Evolutionary conservation across 2,329 filamentous ascomycete genomes (phyloP), one percentile per base, ranked within the genome.

Genomic region (Orbilia oligospora): DNA sequence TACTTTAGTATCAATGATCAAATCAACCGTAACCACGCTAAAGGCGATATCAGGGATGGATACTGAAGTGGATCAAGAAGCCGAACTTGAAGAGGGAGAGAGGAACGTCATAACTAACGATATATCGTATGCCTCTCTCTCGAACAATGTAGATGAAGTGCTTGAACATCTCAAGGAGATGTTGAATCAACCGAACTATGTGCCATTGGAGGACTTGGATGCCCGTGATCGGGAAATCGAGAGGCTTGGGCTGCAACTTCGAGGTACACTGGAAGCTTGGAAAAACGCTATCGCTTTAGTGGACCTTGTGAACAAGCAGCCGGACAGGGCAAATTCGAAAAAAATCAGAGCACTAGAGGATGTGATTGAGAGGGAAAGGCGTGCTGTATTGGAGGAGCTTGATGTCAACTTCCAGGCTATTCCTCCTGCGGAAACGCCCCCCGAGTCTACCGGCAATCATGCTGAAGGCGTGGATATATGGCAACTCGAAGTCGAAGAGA

Each of bases 121-220:
- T n/a, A 87, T 87, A 0, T 88, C 88, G 16, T 90, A 93, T 81
- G 92, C 94, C 53, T 88, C 87, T 5, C 85, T 98, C 79, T 90
- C 91, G 0, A 83, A 85, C 8, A 92, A 97, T 80, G 89, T 97
- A 85, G 91, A 94, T 67, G 87, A 87, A 5, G 90, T 97, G 9
- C 87, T 98, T 77, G 90, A 92, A 38, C 93, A 97, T 83, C 88
- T 99, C 80, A 89, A 92, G 80, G 91, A 89, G 1, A 89, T 99
- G 44, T 87, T 99, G 53, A 97, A 94, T 8, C 98, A 98, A 83
- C 96, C 96, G 0, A 97, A 94, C 1, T 99, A 98, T 83, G 96
- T 97, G 14, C 93, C 95, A 0, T 90, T 98, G 22, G 96, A 98
- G 82, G 96, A 98, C 84, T 93, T 99, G 1, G 91, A 97, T 83